A percentile compares a stretch with the other conserved stretches of the same genome.
Evolutionary conservation across 345 rosid genomes (phyloP).

Genomic region (Luvunga scandens): DNA sequence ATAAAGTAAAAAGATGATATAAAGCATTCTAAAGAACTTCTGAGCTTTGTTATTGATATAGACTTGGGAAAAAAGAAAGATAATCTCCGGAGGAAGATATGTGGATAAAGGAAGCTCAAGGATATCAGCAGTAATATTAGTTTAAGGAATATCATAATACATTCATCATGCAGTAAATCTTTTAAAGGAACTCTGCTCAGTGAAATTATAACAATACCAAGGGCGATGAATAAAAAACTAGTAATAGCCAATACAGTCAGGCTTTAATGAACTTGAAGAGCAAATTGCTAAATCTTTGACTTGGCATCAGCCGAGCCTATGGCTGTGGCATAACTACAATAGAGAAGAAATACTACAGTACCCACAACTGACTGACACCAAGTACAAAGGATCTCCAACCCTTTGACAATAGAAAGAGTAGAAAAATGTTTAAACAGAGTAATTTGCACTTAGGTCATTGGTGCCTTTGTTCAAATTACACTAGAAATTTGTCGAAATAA

Average conservation of each 20-base stretch:
- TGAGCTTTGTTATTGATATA: neutral
- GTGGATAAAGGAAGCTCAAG: neutral
- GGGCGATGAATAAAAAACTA: neutral
- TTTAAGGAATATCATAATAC: neutral
- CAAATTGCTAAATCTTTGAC: neutral
- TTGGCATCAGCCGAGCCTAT: neutral
- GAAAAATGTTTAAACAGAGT: neutral
- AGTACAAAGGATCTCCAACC: neutral
- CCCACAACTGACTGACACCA: neutral
- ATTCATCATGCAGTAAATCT: neutral
- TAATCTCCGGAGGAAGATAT: neutral
- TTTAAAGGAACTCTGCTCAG: neutral
- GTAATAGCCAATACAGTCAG: neutral
- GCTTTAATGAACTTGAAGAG: neutral
- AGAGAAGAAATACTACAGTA: neutral
- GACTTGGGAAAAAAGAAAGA: slow-evolving; percentile 3
- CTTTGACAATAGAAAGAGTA: neutral
- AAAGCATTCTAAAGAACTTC: neutral
- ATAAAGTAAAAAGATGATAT: neutral
- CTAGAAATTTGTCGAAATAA: neutral
- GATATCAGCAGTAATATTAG: neutral
- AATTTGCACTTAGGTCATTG: neutral
- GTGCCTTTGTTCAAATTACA: neutral
- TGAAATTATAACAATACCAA: neutral
- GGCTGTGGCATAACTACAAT: neutral